Conservation (phyloP, 345 rosid genomes). For the Abelmoschus esculentus region DNA sequence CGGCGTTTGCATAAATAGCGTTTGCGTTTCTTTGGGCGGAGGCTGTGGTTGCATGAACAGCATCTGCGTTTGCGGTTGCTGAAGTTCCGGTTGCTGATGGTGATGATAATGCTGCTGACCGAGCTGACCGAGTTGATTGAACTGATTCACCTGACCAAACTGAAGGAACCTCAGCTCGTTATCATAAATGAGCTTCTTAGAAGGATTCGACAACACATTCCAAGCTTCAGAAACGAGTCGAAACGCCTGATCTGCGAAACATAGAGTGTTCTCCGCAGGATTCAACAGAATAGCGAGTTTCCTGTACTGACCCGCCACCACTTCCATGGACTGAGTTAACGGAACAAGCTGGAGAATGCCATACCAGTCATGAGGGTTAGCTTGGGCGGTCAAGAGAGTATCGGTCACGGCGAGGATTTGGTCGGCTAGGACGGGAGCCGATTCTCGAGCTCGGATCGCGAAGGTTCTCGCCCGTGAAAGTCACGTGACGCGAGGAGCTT, state of each 20-base stretch:
- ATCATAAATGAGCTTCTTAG: constrained; percentile 68
- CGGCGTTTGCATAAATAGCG: constrained; percentile 2
- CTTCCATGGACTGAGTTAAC: constrained; percentile 52
- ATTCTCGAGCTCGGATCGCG: constrained; percentile 77
- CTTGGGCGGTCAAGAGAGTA: constrained; percentile 54
- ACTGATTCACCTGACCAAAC: constrained; percentile 29
- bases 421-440: constrained; percentile 45
- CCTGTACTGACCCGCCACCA: constrained; percentile 70
- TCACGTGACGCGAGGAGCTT: constrained; percentile 72
- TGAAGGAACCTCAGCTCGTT: constrained; percentile 60
- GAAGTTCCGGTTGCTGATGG: constrained; percentile 2
- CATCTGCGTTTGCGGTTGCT: constrained; percentile 9
- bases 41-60: constrained; percentile 10
- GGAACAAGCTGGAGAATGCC: constrained; percentile 68
- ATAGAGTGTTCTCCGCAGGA: constrained; percentile 51
- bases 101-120: not conserved
- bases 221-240: constrained; percentile 71
- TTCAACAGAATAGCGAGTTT: constrained; percentile 64
- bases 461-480: constrained; percentile 65
- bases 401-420: constrained; percentile 77
- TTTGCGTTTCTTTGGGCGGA: constrained; percentile 6
- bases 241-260: constrained; percentile 71
- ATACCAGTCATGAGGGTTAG: constrained; percentile 59
- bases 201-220: constrained; percentile 60
- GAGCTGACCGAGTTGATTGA: not conserved